Evolutionary conservation across 345 rosid species (phyloP), one percentile per base, ranked within the genome.

Genomic region (Raphanus sativus): DNA sequence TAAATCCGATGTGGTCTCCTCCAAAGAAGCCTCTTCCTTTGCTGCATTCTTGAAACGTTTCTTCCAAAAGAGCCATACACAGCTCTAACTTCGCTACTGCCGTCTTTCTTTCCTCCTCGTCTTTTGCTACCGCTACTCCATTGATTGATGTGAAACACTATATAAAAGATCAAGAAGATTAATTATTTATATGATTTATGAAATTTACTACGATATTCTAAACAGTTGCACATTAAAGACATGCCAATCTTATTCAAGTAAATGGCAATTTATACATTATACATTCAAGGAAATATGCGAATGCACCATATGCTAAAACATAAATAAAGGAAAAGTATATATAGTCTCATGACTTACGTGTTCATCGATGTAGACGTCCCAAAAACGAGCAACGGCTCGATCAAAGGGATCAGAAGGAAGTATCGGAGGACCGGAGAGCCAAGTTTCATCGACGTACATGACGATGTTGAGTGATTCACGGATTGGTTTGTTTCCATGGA

Each of bases 11-110:
- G 52, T 71, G 68, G 66, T 85, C 88, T 58, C 94, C 98, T 24
- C 98, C 93, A 62, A 93, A 93, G 83, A 90, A 93, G 15, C 82
- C 70, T 74, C 86, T 86, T 38, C 98, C 97, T 78, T 91, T 84
- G 85, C 95, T 85, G 26, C 84, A 77, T 69, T 85, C 86, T 36
- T 16, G 55, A 67, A 77, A 89, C 11, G 86, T 88, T 17, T 84
- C 92, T 77, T 91, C 96, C 67, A 93, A 52, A 36, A 87, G 38
- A 17, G 12, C 62, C 71, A 93, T 12, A 30, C 89, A 87, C 63
- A 85, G 88, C 0, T 11, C 74, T 34, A 86, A 38, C 77, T 83
- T 78, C 4, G 76, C 78, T 3, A 83, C 12, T 0, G 81, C 82
- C 1, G 80, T 77, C 24, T 78, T 83, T 79, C 60, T 84, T 3